Evolutionary conservation across 2,329 filamentous ascomycete genomes (phyloP), one percentile per base, ranked within the genome.

Genomic region (Venturia oleaginea): DNA sequence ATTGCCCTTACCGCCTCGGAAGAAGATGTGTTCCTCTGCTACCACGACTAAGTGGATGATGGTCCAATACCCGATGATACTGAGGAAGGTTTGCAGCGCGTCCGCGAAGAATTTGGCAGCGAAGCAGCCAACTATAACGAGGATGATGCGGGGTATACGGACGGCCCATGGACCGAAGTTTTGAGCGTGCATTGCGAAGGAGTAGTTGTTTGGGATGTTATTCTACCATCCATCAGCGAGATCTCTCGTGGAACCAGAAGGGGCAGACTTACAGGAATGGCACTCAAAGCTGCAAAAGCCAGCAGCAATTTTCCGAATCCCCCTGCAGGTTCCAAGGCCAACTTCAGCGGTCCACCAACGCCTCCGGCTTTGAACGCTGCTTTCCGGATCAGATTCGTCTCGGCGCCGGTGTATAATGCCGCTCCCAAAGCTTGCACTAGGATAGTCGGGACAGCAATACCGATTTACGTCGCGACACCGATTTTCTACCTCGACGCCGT

Each of bases 181-280:
- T 62, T 75, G 73, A 1, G 71, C 70, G 24, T 75, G 73, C 10
- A 74, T 68, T 1, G 73, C 73, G 64, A 75, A 74, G 2, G 73
- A 74, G 59, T 75, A 75, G 64, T 75, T 75, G 65, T 75, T 75
- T 24, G 73, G 73, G 59, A 75, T 74, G 40, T 75, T 75, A 64
- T 74, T 75, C 46, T 73, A 17, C 73, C 10, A 59, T n/a, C 27
- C 4, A 2, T 11, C 15, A 42, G 69, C 40, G 34, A 37, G 34
- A 37, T 10, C 34, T 37, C 34, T 37, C 34, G 4, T 37, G 4
- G 34, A 10, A 37, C 34, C 10, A 5, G 10, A 37, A 37, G 34
- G 34, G 68, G 46, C 1, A 1, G 46, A 51, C 22, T 24, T 51
- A 51, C 46, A 10, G 62, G 72, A 27, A 75, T 73, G 3, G 73